Conservation (phyloP, 192 early-diverging fungal genomes). For the Coemansia sp. region DNA sequence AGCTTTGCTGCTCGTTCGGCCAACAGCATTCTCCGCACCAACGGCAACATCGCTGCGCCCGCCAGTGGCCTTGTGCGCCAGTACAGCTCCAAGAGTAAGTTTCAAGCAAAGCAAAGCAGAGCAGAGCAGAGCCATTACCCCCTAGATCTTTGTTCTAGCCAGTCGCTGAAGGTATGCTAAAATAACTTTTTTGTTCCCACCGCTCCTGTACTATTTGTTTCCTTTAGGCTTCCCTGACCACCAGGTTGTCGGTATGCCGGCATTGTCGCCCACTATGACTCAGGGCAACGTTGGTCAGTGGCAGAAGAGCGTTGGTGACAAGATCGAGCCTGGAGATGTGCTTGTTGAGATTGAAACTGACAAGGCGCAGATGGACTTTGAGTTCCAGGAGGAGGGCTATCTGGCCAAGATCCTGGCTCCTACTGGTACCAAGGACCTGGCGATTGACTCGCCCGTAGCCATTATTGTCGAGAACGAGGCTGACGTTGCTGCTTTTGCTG, state of each 20-base stretch:
- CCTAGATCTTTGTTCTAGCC: too few species aligned
- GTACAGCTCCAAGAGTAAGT: slow-evolving; percentile 52
- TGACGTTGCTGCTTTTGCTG: slow-evolving; percentile 82
- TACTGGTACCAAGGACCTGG: slow-evolving; percentile 82
- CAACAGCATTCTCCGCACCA: slow-evolving; percentile 11
- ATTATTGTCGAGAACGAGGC: slow-evolving; percentile 87
- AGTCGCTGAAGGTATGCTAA: too few species aligned
- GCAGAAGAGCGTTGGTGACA: slow-evolving; percentile 91
- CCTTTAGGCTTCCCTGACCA: slow-evolving; percentile 60
- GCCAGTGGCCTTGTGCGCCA: slow-evolving; percentile 18
- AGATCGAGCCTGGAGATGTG: slow-evolving; percentile 85
- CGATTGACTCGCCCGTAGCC: slow-evolving; percentile 83
- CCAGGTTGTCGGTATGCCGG: slow-evolving; percentile 85
- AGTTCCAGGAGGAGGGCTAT: slow-evolving; percentile 94
- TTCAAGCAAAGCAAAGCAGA: background rate
- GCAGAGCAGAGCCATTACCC: too few species aligned
- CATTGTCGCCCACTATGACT: slow-evolving; percentile 96
- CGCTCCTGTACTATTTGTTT: background rate
- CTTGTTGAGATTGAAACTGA: slow-evolving; percentile 96
- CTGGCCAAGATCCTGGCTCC: slow-evolving; percentile 89
- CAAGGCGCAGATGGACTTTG: slow-evolving; percentile 99
- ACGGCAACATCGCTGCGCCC: slow-evolving; percentile 6
- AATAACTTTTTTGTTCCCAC: too few species aligned
- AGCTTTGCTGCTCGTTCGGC: slow-evolving; percentile 19
- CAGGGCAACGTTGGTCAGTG: slow-evolving; percentile 91